Percentiles rank a stretch among this genome's conserved stretches.
Conservation (phyloP, 495 filamentous ascomycete genomes). For the Polyplosphaeria fusca region DNA sequence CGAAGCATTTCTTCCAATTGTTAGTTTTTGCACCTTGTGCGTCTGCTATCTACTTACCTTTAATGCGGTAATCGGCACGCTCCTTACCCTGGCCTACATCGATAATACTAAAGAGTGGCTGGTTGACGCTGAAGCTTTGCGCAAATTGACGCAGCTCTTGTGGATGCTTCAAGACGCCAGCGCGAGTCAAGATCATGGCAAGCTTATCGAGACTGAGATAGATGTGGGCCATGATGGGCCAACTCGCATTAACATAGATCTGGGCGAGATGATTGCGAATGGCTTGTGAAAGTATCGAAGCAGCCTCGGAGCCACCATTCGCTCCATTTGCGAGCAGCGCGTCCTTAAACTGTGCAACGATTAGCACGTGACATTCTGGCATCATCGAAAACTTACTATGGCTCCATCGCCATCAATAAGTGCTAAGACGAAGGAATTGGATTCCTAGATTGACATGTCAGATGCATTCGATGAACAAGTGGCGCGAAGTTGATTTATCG, state of each 20-base stretch:
- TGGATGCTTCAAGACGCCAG: slow-evolving; percentile 33
- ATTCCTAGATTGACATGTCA: too few species aligned
- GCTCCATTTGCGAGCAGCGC: slow-evolving; percentile 31
- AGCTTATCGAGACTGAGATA: slow-evolving; percentile 42
- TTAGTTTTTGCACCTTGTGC: neutral
- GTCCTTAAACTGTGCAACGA: slow-evolving; percentile 37
- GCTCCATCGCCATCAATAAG: slow-evolving; percentile 45
- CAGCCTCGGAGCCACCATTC: slow-evolving; percentile 43
- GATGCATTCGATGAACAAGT: too few species aligned
- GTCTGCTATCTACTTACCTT: slow-evolving; percentile 30
- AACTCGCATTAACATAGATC: slow-evolving; percentile 30
- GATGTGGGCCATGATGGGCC: slow-evolving; percentile 40
- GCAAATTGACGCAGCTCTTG: slow-evolving; percentile 37
- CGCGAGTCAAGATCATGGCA: slow-evolving; percentile 32
- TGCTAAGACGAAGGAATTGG: slow-evolving; percentile 39
- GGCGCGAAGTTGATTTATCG: too few species aligned
- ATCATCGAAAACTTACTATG: slow-evolving; percentile 31
- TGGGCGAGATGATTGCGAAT: slow-evolving; percentile 36
- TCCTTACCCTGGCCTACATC: slow-evolving; percentile 44
- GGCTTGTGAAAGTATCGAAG: slow-evolving; percentile 36
- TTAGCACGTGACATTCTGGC: neutral
- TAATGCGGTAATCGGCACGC: slow-evolving; percentile 43
- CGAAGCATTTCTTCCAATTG: slow-evolving; percentile 38
- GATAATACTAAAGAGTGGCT: slow-evolving; percentile 43
- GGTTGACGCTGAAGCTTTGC: slow-evolving; percentile 40